phyloP scores from a whole-genome alignment of 306 rosid genomes.

The Cucurbita pepo region DNA sequence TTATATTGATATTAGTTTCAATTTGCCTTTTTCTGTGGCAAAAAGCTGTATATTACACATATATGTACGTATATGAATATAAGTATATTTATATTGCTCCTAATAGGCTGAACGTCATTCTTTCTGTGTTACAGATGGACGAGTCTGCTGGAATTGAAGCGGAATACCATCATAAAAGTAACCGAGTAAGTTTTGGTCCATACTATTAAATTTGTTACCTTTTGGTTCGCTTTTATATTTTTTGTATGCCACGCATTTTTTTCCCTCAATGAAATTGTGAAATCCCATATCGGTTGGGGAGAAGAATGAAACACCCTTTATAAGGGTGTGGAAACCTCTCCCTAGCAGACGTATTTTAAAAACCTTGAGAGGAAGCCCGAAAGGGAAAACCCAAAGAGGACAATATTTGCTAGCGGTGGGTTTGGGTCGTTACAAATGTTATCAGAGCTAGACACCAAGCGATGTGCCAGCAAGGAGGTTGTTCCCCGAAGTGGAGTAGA shows the following conservation, averaged over 20 bases:
- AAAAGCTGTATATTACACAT: neutral
- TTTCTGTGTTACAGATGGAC: conserved; percentile 53
- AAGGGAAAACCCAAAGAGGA: too few relatives aligned
- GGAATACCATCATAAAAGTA: conserved; percentile 81
- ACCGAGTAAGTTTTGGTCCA: conserved; percentile 33
- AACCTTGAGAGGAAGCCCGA: too few relatives aligned
- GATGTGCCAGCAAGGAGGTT: too few relatives aligned
- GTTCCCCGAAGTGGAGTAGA: too few relatives aligned
- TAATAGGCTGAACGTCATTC: conserved; percentile 8
- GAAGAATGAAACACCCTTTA: too few relatives aligned
- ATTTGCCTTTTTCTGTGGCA: neutral
- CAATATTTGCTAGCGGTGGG: too few relatives aligned
- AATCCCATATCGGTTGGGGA: too few relatives aligned
- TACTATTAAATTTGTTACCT: neutral
- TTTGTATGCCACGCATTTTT: neutral
- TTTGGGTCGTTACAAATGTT: too few relatives aligned
- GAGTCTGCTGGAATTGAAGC: conserved; percentile 82
- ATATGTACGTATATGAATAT: neutral
- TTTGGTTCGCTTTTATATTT: neutral
- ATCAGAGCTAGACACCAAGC: too few relatives aligned
- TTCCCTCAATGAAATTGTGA: neutral
- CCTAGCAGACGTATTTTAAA: too few relatives aligned
- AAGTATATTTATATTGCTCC: neutral
- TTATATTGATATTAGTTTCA: neutral
- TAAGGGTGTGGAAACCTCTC: too few relatives aligned